phyloP scores from a whole-genome alignment of 345 rosid genomes.

The Eucalyptus melliodora region DNA sequence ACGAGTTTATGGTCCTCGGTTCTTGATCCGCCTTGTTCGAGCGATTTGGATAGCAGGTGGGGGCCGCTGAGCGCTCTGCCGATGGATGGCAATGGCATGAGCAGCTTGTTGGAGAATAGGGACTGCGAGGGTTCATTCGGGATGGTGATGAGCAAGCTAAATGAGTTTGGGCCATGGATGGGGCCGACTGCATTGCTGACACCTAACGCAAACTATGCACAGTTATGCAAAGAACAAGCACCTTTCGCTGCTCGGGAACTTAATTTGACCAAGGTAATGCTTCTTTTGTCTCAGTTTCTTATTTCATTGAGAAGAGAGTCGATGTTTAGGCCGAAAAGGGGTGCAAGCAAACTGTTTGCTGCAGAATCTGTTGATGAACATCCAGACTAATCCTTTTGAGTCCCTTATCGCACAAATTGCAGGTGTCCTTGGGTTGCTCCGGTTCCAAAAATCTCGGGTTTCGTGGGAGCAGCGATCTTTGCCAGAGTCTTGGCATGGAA shows the following conservation, averaged over 20 bases:
- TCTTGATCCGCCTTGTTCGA: constrained; percentile 19
- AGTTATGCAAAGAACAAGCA: constrained; percentile 23
- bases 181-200: constrained; percentile 1
- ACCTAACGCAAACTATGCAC: constrained; percentile 13
- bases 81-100: not conserved
- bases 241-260: constrained; percentile 15
- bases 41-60: constrained; percentile 4
- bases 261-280: constrained; percentile 18
- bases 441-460: constrained; percentile 22
- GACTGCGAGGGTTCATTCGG: constrained; percentile 10
- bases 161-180: constrained; percentile 16
- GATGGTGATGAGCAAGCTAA: constrained; percentile 3
- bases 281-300: not conserved
- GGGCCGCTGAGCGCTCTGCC: not conserved
- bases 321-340: not conserved
- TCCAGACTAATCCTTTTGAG: not conserved
- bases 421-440: constrained; percentile 16
- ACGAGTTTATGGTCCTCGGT: constrained; percentile 43
- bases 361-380: not conserved
- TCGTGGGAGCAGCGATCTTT: constrained; percentile 41
- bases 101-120: constrained; percentile 5
- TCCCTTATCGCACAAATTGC: not conserved
- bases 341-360: not conserved
- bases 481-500: constrained; percentile 37
- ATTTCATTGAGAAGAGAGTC: not conserved